Percentiles rank a stretch among this genome's conserved stretches.
Evolutionary conservation across 306 rosid species (phyloP).

Genomic region (Malus orientalis): DNA sequence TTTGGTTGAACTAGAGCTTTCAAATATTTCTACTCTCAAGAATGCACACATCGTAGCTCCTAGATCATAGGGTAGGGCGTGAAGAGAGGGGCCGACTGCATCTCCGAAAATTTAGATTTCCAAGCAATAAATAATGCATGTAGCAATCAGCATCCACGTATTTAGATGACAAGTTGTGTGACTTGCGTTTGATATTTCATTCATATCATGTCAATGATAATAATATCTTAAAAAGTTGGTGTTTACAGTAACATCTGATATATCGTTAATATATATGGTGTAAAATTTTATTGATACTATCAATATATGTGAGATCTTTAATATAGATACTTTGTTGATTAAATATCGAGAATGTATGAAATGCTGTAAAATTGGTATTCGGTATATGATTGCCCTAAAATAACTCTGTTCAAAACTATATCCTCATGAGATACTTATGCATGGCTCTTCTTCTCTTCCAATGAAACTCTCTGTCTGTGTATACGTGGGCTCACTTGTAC

Average conservation of each 20-base stretch:
- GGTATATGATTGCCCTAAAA: not conserved
- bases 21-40: conserved; percentile 6
- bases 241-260: not conserved
- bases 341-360: not conserved
- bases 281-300: not conserved
- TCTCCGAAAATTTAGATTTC: not conserved
- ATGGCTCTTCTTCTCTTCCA: not conserved
- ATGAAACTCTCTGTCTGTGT: not conserved
- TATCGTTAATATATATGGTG: too few relatives aligned
- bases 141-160: conserved; percentile 16
- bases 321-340: not conserved
- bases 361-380: not conserved
- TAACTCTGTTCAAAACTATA: not conserved
- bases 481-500: not conserved
- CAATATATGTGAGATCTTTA: not conserved
- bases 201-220: not conserved
- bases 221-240: not conserved
- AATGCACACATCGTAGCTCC: not conserved
- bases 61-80: conserved; percentile 4
- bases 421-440: conserved; percentile 15
- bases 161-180: not conserved
- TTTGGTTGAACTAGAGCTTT: conserved; percentile 27
- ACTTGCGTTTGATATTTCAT: not conserved
- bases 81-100: not conserved
- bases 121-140: conserved; percentile 12